phyloP scores from a whole-genome alignment of 306 rosid species.

The Sophora flavescens region DNA sequence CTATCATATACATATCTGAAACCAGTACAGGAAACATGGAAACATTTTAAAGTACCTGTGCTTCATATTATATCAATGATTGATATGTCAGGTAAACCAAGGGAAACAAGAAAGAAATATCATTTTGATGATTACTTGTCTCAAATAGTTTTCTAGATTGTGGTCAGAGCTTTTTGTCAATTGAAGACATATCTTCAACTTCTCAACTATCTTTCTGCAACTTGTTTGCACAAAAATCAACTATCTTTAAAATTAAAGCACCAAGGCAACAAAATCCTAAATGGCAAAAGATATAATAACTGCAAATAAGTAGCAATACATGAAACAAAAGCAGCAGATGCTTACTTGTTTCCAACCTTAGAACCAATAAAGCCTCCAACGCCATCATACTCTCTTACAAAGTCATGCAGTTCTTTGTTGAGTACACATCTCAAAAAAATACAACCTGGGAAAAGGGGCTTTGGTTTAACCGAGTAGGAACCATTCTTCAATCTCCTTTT shows the following conservation, averaged over 20 bases:
- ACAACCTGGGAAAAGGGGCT: conserved; percentile 79
- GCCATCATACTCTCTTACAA: conserved; percentile 73
- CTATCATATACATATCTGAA: too few relatives aligned
- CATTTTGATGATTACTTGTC: conserved; percentile 7
- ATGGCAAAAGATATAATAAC: neutral
- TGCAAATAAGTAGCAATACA: neutral
- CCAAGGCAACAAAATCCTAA: conserved; percentile 6
- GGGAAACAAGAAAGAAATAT: conserved; percentile 31
- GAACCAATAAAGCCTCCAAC: conserved; percentile 90
- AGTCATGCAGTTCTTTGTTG: conserved; percentile 90
- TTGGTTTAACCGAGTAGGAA: conserved; percentile 64
- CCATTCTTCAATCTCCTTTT: conserved; percentile 80
- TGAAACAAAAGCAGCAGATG: conserved; percentile 29
- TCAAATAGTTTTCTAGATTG: conserved; percentile 16
- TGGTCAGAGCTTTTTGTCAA: neutral
- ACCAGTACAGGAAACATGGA: too few relatives aligned
- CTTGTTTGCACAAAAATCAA: neutral
- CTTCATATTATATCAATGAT: neutral
- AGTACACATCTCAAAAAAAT: conserved; percentile 73
- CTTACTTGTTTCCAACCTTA: conserved; percentile 89
- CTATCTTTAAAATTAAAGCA: neutral
- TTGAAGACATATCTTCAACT: conserved; percentile 2
- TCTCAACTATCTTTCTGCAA: conserved; percentile 9
- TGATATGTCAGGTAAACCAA: conserved; percentile 1
- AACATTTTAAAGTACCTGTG: too few relatives aligned